These are phyloP conservation scores for Salix caprea DNA, from an alignment of 345 rosid species.

Conservation along the genomic window DNA sequence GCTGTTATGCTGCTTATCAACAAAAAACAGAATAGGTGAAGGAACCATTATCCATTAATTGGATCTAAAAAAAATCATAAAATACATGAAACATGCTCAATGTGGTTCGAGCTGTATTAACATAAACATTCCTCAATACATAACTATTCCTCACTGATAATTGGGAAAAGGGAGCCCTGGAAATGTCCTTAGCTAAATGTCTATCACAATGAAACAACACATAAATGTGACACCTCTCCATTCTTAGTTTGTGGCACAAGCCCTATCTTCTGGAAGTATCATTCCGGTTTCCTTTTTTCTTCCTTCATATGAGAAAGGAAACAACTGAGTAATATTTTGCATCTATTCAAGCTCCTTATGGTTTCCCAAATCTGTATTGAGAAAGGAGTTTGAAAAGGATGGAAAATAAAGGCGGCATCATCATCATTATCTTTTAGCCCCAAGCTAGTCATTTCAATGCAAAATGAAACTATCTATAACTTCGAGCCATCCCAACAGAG, in stretches of 20 bases:
- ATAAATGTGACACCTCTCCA: not conserved
- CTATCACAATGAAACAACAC: not conserved
- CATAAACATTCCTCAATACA: not conserved
- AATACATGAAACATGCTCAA: not conserved
- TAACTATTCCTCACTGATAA: not conserved
- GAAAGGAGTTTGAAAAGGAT: not conserved
- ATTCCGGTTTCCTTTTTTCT: not conserved
- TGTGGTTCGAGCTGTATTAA: not conserved
- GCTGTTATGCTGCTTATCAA: not conserved
- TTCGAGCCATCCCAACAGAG: not conserved
- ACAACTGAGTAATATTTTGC: not conserved
- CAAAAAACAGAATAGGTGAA: not conserved
- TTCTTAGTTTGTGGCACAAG: not conserved
- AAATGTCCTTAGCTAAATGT: not conserved
- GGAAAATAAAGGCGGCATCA: not conserved
- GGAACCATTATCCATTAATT: not conserved
- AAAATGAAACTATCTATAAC: not conserved
- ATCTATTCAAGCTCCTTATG: not conserved
- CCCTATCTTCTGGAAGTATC: not conserved
- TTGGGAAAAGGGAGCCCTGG: not conserved
- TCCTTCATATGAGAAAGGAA: not conserved
- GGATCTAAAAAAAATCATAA: not conserved
- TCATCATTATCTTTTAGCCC: not conserved
- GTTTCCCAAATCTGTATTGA: not conserved
- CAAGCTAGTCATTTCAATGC: not conserved